A percentile compares a stretch with the other conserved stretches of the same genome.
Conservation (phyloP, 768 basidiomycete species). For the Phanerochaete carnosa region DNA sequence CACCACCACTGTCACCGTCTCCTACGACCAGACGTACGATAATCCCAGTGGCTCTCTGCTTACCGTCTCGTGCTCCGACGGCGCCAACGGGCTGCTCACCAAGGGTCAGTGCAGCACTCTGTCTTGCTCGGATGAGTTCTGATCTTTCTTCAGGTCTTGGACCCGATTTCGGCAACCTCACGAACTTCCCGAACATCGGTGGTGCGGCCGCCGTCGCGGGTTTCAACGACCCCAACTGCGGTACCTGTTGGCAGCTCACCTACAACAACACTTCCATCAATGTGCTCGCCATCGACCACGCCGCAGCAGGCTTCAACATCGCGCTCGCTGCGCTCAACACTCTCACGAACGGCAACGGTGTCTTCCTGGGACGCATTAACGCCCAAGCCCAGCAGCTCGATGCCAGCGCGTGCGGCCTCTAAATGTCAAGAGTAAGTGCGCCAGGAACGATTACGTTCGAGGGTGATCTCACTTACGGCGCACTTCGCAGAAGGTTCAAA, state of each 20-base stretch:
- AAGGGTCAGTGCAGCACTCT: too few relatives aligned
- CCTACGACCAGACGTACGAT: slow-evolving; percentile 53
- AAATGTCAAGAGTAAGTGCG: neutral
- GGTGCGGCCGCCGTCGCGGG: slow-evolving; percentile 48
- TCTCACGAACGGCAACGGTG: slow-evolving; percentile 25
- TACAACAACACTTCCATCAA: slow-evolving; percentile 45
- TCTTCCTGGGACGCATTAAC: slow-evolving; percentile 21
- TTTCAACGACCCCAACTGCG: slow-evolving; percentile 52
- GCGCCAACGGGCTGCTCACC: too few relatives aligned
- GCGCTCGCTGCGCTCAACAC: slow-evolving; percentile 28
- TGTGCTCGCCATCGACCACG: slow-evolving; percentile 51
- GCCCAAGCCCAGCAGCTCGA: slow-evolving; percentile 25
- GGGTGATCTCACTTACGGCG: neutral
- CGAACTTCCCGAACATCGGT: slow-evolving; percentile 59
- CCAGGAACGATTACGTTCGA: neutral
- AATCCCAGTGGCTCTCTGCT: slow-evolving; percentile 34
- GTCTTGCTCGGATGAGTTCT: too few relatives aligned
- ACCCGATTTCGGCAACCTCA: slow-evolving; percentile 49
- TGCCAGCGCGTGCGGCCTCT: slow-evolving; percentile 20
- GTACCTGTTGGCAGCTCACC: slow-evolving; percentile 57
- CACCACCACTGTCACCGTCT: slow-evolving; percentile 21
- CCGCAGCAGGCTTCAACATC: slow-evolving; percentile 37
- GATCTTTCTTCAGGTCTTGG: too few relatives aligned
- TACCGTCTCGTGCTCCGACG: slow-evolving; percentile 47
- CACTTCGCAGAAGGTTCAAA: neutral